A percentile compares a stretch with the other conserved stretches of the same genome.
phyloP scores from a whole-genome alignment of 2,329 filamentous ascomycete species.

The Epichloe gansuensis region DNA sequence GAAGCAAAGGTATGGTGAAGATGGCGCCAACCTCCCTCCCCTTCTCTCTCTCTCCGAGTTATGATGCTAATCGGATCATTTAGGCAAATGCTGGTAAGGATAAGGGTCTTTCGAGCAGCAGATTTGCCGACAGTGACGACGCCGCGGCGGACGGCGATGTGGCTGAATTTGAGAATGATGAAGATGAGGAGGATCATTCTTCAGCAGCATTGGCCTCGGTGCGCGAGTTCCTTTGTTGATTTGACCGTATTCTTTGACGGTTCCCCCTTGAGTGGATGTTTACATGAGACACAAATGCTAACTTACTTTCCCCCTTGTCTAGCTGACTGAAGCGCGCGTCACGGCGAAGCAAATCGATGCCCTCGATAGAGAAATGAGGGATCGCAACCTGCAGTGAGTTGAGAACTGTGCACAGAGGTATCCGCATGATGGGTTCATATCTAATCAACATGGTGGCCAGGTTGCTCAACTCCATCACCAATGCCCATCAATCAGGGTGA shows the following conservation, averaged over 20 bases:
- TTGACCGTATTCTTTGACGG: conserved; percentile 17
- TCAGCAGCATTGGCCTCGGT: conserved; percentile 56
- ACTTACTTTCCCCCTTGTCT: conserved; percentile 10
- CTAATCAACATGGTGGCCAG: conserved; percentile 4
- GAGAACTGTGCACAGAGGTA: neutral
- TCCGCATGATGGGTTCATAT: neutral
- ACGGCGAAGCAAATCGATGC: conserved; percentile 37
- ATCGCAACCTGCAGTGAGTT: conserved; percentile 36
- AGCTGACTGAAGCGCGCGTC: conserved; percentile 33
- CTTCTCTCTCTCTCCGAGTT: neutral
- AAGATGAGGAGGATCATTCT: conserved; percentile 42
- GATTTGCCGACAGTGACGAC: conserved; percentile 32
- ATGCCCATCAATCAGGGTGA: conserved; percentile 9
- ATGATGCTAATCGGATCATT: neutral
- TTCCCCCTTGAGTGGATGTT: conserved; percentile 6
- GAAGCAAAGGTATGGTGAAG: conserved; percentile 40
- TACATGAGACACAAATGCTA: neutral
- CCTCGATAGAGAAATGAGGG: conserved; percentile 43
- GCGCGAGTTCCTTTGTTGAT: conserved; percentile 39
- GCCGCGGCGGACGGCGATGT: conserved; percentile 22
- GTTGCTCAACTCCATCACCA: conserved; percentile 14
- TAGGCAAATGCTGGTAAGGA: conserved; percentile 34
- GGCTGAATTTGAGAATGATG: conserved; percentile 44
- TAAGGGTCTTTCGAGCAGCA: conserved; percentile 42
- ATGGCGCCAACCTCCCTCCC: no score